Evolutionary conservation across 2,329 filamentous ascomycete species (phyloP).

Genomic region (Pseudogymnoascus sp.): DNA sequence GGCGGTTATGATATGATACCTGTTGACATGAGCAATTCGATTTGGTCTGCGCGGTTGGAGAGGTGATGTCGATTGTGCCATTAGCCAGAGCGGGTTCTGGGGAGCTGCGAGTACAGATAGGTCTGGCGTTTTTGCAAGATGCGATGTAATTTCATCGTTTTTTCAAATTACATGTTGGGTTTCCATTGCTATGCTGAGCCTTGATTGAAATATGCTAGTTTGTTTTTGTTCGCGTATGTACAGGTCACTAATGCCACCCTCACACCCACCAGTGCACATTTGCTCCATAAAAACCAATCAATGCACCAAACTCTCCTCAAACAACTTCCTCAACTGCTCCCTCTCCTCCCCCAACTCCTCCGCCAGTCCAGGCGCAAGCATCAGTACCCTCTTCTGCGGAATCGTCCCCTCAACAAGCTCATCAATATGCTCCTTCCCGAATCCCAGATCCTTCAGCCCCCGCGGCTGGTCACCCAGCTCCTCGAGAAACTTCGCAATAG

Average conservation of each 20-base stretch:
- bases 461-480: conserved; percentile 84
- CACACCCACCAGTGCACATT: too few species aligned
- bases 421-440: conserved; percentile 68
- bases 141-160: background rate
- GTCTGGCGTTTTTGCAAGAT: background rate
- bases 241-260: background rate
- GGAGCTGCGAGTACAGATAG: background rate
- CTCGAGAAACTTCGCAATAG: conserved; percentile 72
- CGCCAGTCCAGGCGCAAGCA: conserved; percentile 78
- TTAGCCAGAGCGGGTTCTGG: background rate
- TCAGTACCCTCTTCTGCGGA: conserved; percentile 82
- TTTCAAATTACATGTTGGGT: background rate
- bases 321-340: conserved; percentile 63
- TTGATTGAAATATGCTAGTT: background rate
- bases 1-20: conserved; percentile 6
- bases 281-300: conserved; percentile 24
- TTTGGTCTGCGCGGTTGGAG: background rate
- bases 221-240: background rate
- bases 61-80: background rate
- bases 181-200: conserved; percentile 1
- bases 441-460: conserved; percentile 79
- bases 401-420: conserved; percentile 88
- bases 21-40: background rate
- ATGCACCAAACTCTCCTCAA: conserved; percentile 56
- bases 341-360: conserved; percentile 63